Evolutionary conservation across 73 alveolate species (phyloP).

Genomic region (Stentor roeselii): DNA sequence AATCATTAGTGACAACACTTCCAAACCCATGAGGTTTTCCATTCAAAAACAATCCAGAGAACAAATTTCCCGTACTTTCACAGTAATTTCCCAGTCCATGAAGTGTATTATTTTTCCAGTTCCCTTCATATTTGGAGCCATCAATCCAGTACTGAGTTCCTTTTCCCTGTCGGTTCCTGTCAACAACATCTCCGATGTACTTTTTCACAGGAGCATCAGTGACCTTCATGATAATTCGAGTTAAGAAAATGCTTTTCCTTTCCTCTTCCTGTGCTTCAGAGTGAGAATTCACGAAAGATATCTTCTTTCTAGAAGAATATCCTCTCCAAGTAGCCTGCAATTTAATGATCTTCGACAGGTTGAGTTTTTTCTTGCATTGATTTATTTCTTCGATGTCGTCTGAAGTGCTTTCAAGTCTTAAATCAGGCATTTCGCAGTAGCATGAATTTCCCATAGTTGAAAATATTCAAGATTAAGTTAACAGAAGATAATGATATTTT

Average conservation of each 20-base stretch:
- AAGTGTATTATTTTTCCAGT: slow-evolving; percentile 28
- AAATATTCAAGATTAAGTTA: no score
- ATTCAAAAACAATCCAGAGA: not conserved
- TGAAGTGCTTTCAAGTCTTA: not conserved
- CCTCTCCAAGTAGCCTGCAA: slow-evolving; percentile 24
- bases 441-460: slow-evolving; percentile 16
- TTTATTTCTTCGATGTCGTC: slow-evolving; percentile 13
- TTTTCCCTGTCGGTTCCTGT: not conserved
- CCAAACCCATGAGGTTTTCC: not conserved
- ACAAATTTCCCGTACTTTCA: not conserved
- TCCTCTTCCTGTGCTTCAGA: not conserved
- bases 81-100: not conserved
- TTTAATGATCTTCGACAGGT: slow-evolving; percentile 5
- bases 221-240: not conserved
- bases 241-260: not conserved
- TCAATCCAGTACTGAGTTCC: slow-evolving; percentile 41
- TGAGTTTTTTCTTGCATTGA: not conserved
- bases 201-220: not conserved
- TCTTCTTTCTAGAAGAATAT: slow-evolving; percentile 6
- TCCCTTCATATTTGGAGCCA: slow-evolving; percentile 47
- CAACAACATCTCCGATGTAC: not conserved
- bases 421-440: not conserved
- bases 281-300: not conserved
- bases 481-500: no score
- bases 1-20: not conserved